phyloP scores from a whole-genome alignment of 768 basidiomycete genomes.

The Exidia glandulosa region DNA sequence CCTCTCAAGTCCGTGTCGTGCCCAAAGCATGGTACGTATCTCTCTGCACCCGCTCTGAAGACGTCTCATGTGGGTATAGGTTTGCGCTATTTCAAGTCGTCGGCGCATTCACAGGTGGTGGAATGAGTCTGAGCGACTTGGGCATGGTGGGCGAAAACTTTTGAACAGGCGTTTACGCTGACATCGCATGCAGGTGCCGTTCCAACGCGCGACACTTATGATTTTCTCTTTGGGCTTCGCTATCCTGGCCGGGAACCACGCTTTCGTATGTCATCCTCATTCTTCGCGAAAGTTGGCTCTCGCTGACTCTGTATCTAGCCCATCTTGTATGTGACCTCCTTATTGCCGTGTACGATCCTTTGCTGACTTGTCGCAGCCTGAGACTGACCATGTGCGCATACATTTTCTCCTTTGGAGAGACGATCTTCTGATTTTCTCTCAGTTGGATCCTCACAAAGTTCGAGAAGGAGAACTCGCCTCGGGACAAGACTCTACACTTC shows the following conservation, averaged over 20 bases:
- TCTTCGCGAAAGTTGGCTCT: background rate
- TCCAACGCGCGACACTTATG: slow-evolving; percentile 80
- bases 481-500: slow-evolving; percentile 76
- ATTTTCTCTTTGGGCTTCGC: slow-evolving; percentile 58
- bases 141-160: slow-evolving; percentile 24
- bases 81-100: slow-evolving; percentile 77
- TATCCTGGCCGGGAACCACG: slow-evolving; percentile 88
- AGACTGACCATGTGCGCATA: slow-evolving; percentile 70
- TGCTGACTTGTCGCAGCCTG: slow-evolving; percentile 33
- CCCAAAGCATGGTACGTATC: slow-evolving; percentile 50
- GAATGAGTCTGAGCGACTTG: slow-evolving; percentile 74
- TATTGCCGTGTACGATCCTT: background rate
- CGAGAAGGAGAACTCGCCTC: slow-evolving; percentile 44
- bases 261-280: slow-evolving; percentile 54
- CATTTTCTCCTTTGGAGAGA: background rate
- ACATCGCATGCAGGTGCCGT: slow-evolving; percentile 59
- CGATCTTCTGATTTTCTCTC: slow-evolving; percentile 5
- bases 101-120: slow-evolving; percentile 83
- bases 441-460: slow-evolving; percentile 69
- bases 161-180: background rate
- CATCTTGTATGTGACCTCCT: slow-evolving; percentile 46
- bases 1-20: slow-evolving; percentile 45
- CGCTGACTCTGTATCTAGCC: slow-evolving; percentile 37
- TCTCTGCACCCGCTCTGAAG: background rate
- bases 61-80: slow-evolving; percentile 36